These are phyloP conservation scores for Psidium friedrichsthalianum DNA, from an alignment of 345 rosid species.

Conservation along the genomic window DNA sequence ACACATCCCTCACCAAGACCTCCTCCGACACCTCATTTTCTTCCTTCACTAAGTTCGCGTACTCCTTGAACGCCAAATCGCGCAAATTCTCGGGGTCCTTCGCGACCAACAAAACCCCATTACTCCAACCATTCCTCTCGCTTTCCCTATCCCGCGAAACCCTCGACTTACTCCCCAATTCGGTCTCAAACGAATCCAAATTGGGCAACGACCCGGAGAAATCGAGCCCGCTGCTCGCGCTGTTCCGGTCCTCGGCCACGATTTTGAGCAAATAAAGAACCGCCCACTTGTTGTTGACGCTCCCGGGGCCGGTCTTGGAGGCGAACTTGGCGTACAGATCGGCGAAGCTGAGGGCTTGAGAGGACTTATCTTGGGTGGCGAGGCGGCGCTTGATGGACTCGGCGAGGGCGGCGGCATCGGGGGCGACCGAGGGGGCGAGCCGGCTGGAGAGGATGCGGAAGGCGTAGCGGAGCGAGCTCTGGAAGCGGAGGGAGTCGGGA, in stretches of 20 bases:
- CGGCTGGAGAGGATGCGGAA: slow-evolving; percentile 85
- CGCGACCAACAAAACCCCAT: slow-evolving; percentile 64
- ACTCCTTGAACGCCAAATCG: slow-evolving; percentile 73
- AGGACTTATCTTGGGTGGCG: slow-evolving; percentile 81
- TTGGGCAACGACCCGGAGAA: slow-evolving; percentile 48
- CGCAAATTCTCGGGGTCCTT: slow-evolving; percentile 77
- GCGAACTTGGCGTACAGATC: slow-evolving; percentile 78
- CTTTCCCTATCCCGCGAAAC: slow-evolving; percentile 14
- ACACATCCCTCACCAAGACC: slow-evolving; percentile 78
- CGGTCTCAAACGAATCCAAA: slow-evolving; percentile 26
- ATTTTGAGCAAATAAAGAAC: slow-evolving; percentile 74
- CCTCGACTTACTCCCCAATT: slow-evolving; percentile 14
- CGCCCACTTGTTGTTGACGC: slow-evolving; percentile 88
- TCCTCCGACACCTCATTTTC: slow-evolving; percentile 91
- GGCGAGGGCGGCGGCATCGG: slow-evolving; percentile 73
- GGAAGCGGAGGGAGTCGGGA: slow-evolving; percentile 40
- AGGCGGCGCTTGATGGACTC: slow-evolving; percentile 95
- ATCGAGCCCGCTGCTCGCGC: slow-evolving; percentile 20
- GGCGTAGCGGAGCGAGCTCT: slow-evolving; percentile 62
- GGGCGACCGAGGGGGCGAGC: slow-evolving; percentile 60
- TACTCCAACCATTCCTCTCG: slow-evolving; percentile 37
- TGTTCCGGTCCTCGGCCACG: slow-evolving; percentile 57
- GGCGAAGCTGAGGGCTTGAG: slow-evolving; percentile 74
- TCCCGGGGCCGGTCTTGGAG: slow-evolving; percentile 79
- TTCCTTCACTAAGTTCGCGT: slow-evolving; percentile 51